Base-by-base conservation (phyloP, 2,329 filamentous ascomycete species). In the Epichloe coenophiala region DNA sequence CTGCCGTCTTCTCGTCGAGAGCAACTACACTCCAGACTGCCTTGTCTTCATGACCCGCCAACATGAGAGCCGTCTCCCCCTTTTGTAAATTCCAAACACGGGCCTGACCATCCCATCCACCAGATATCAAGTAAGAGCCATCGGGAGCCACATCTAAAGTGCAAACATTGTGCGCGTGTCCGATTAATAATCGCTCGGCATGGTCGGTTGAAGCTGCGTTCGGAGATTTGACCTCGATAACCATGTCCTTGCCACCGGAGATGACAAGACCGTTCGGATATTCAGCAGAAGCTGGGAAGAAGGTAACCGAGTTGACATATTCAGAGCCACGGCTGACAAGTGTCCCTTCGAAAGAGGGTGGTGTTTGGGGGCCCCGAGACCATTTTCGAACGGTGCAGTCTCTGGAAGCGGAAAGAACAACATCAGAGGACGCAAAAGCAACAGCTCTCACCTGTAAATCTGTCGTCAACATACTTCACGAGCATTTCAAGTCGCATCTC, bases 1-100 rank as follows among this genome's bases (percentile, higher is more conserved):
- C 78, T 45, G 97, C 78, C 0, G 84, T 89, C 38, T 82, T 77
- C 50, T 83, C 77, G 63, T 94, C 85, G 55, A 91, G 84, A 15
- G 86, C 86, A 51, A 97, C 68, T 4, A 96, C 89, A n/a, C 84
- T 84, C 91, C 90, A 97, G 13, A 98, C 89, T 47, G 84, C 84
- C 59, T 65, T 67, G 39, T 80, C 86, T 50, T 84, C 78, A 61
- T 96, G 89, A 5, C 88, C 89, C 44, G 79, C 70, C 17, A 98
- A 73, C 45, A 84, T 63, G 12, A 81, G 69, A 56, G 86, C 79
- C 9, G 79, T 79, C 62, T 94, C 88, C 87, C 91, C 96, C 57
- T 84, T 89, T 40, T 80, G 79, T n/a, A 93, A 72, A 55, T 76
- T 77, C 93, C 93, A 98, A 48, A 97, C 71, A 50, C 88, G 83